Percentiles rank a stretch among this genome's conserved stretches.
These are phyloP conservation scores for Nicotiana benthamiana DNA, from an alignment of 257 asterid genomes.

Conservation along the genomic window DNA sequence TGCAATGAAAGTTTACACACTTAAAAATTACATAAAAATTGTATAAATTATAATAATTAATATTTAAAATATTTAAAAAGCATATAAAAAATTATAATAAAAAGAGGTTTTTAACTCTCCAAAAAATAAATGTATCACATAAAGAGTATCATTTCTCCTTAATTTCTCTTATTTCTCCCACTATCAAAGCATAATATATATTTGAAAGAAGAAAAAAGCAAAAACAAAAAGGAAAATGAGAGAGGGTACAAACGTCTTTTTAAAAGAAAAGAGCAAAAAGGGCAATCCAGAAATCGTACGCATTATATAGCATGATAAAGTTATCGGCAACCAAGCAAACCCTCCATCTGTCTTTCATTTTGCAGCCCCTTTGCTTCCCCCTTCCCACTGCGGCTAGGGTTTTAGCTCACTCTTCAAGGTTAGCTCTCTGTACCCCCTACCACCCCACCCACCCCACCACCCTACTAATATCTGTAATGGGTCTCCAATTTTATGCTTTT, in stretches of 20 bases:
- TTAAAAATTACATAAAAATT: too few relatives aligned
- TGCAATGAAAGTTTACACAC: too few relatives aligned
- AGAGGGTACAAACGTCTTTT: background rate
- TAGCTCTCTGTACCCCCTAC: background rate
- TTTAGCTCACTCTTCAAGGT: slow-evolving; percentile 6
- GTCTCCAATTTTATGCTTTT: background rate
- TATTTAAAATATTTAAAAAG: too few relatives aligned
- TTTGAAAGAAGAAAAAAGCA: too few relatives aligned
- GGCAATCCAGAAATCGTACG: background rate
- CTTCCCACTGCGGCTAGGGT: slow-evolving; percentile 7
- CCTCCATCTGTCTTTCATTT: background rate
- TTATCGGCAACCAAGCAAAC: background rate
- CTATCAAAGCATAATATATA: too few relatives aligned
- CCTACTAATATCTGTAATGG: background rate
- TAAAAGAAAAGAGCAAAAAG: background rate
- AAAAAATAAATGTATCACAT: too few relatives aligned
- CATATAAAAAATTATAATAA: too few relatives aligned
- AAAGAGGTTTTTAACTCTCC: too few relatives aligned
- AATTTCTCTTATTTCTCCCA: too few relatives aligned
- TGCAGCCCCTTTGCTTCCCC: background rate
- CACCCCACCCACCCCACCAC: background rate
- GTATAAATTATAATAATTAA: too few relatives aligned
- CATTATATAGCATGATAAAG: background rate
- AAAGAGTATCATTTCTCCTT: too few relatives aligned
- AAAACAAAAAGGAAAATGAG: background rate